These are phyloP conservation scores for Russula lepida DNA, from an alignment of 768 basidiomycete genomes.

Conservation along the genomic window DNA sequence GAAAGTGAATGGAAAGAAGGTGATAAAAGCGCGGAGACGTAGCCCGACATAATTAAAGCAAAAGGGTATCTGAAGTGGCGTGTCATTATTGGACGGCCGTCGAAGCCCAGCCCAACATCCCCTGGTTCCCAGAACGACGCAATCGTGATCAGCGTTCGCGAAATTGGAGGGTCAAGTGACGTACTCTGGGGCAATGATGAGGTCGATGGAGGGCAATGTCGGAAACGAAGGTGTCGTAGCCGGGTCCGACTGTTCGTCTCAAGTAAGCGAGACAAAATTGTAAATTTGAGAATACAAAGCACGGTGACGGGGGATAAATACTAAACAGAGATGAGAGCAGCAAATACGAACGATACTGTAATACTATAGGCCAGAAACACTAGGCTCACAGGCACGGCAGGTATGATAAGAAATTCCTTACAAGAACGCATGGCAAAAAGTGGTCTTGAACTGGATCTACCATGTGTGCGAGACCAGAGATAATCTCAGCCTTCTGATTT, in stretches of 20 bases:
- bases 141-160: background rate
- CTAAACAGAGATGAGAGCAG: slow-evolving; percentile 31
- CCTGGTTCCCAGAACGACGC: background rate
- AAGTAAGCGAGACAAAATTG: slow-evolving; percentile 16
- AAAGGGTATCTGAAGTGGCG: slow-evolving; percentile 2
- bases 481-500: slow-evolving; percentile 49
- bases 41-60: background rate
- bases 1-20: background rate
- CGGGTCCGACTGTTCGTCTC: background rate
- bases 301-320: slow-evolving; percentile 26
- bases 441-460: background rate
- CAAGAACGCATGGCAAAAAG: slow-evolving; percentile 14
- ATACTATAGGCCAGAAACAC: slow-evolving; percentile 16
- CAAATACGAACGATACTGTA: slow-evolving; percentile 29
- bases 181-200: background rate
- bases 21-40: background rate
- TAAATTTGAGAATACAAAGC: slow-evolving; percentile 31
- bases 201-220: background rate
- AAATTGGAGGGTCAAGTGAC: background rate
- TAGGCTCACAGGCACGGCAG: slow-evolving; percentile 14
- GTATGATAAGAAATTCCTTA: slow-evolving; percentile 17
- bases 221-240: background rate
- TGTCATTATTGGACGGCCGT: background rate
- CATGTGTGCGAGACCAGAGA: slow-evolving; percentile 24
- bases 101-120: background rate